Evolutionary conservation across 2,329 filamentous ascomycete species (phyloP), one percentile per base, ranked within the genome.

Genomic region (Arthrobotrys sinensis): DNA sequence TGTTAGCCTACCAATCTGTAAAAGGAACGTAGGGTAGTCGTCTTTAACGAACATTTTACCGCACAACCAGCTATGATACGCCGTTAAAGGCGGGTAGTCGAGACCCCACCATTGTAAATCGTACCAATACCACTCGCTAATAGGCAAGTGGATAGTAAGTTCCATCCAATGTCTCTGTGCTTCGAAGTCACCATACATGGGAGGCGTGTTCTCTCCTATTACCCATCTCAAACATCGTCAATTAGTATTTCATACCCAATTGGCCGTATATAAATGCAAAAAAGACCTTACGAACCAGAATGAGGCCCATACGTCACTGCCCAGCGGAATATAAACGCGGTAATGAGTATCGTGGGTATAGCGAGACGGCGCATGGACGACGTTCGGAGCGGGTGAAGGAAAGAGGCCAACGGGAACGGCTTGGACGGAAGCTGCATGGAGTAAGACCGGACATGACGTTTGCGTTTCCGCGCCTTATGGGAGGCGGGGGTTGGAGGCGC

Each of bases 151-250:
- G 7, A 90, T 92, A 1, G 96, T 97, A 80, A 99, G 87, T 83
- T 99, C 96, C 94, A 99, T 97, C 96, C 96, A 99, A 85, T 99
- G 96, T 82, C 96, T 88, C 84, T 99, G 96, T 2, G 96, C 96
- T 86, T 99, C 96, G 85, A 97, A 99, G 85, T 99, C 96, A 80
- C 96, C 96, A 83, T 94, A 92, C 90, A 97, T 94, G 4, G 96
- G 96, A 40, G 94, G 94, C 77, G 89, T 90, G 76, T 68, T 50
- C 64, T 79, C 64, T 45, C 67, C 68, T 73, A 55, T 69, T 11
- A 53, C 38, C 11, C n/a, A 45, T 4, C 48, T 28, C 24, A 50
- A 52, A 16, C 28, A 7, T 3, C 40, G 24, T 28, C 57, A 36
- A 60, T 66, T 34, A 55, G 28, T 45, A 28, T 53, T 3, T 80